These are phyloP conservation scores for Phytophthora capsici DNA, from an alignment of 352 stramenopile species.

Conservation along the genomic window DNA sequence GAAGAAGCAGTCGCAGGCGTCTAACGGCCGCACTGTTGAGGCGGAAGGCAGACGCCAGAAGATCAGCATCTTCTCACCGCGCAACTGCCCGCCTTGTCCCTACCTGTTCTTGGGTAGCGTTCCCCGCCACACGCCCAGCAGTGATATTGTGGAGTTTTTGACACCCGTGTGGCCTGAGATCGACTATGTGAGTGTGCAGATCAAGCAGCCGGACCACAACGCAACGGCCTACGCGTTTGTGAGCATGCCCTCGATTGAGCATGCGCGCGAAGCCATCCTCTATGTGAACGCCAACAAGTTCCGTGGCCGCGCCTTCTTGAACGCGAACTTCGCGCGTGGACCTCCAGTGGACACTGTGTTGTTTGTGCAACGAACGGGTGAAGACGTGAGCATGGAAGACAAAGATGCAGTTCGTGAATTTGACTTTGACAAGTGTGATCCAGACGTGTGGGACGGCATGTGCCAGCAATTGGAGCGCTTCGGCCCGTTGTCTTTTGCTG, in stretches of 20 bases:
- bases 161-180: slow-evolving; percentile 55
- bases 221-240: slow-evolving; percentile 70
- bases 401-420: slow-evolving; percentile 52
- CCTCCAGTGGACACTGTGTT: slow-evolving; percentile 65
- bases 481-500: slow-evolving; percentile 51
- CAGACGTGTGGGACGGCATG: slow-evolving; percentile 56
- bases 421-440: slow-evolving; percentile 52
- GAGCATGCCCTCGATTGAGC: slow-evolving; percentile 57
- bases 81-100: slow-evolving; percentile 64
- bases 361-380: slow-evolving; percentile 62
- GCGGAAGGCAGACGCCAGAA: slow-evolving; percentile 28
- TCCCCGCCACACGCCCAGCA: slow-evolving; percentile 40
- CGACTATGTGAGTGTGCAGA: slow-evolving; percentile 53
- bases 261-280: slow-evolving; percentile 61
- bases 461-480: slow-evolving; percentile 51
- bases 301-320: slow-evolving; percentile 46
- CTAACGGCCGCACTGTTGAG: slow-evolving; percentile 28
- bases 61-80: slow-evolving; percentile 26
- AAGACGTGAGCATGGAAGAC: slow-evolving; percentile 39
- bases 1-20: slow-evolving; percentile 18
- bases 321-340: slow-evolving; percentile 75
- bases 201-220: slow-evolving; percentile 55
- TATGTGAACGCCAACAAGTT: slow-evolving; percentile 52
- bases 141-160: slow-evolving; percentile 66
- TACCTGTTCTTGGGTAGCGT: slow-evolving; percentile 82